Conservation (phyloP, 768 basidiomycete species). For the Serendipita sp. region DNA sequence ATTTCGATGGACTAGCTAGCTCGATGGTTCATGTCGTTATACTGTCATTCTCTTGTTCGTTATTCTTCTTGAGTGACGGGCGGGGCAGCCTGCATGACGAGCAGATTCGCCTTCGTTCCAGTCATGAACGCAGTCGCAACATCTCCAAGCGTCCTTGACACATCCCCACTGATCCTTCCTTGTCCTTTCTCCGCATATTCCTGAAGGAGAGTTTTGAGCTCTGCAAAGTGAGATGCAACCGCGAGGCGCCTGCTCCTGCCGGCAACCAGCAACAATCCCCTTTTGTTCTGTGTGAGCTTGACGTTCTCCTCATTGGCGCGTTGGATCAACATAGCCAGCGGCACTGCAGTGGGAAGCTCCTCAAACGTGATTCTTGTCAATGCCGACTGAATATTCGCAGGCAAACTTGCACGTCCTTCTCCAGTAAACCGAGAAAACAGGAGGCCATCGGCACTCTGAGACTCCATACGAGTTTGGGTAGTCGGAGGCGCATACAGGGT, state of each 20-base stretch:
- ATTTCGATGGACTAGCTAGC: no score
- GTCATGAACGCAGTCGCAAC: conserved; percentile 63
- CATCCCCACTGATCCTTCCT: conserved; percentile 34
- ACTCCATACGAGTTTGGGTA: conserved; percentile 54
- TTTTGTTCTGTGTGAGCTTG: conserved; percentile 13
- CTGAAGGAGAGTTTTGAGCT: conserved; percentile 48
- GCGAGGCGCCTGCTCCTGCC: conserved; percentile 67
- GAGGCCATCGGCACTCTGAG: conserved; percentile 72
- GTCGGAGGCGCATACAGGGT: conserved; percentile 52
- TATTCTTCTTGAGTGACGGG: neutral
- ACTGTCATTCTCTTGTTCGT: neutral
- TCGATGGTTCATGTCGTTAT: no score
- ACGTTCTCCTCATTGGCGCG: neutral
- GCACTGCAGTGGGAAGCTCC: conserved; percentile 17
- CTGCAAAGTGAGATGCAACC: conserved; percentile 52
- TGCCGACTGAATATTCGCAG: conserved; percentile 4
- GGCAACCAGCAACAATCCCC: conserved; percentile 43
- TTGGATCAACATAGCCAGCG: conserved; percentile 16
- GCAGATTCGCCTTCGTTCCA: conserved; percentile 38
- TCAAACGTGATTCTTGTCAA: conserved; percentile 21
- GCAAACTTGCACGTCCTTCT: neutral
- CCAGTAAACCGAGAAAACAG: conserved; percentile 51
- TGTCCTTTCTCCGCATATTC: conserved; percentile 26
- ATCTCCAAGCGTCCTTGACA: conserved; percentile 75
- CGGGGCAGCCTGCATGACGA: conserved; percentile 46